Evolutionary conservation across 257 asterid genomes (phyloP).

Genomic region (Nicotiana benthamiana): DNA sequence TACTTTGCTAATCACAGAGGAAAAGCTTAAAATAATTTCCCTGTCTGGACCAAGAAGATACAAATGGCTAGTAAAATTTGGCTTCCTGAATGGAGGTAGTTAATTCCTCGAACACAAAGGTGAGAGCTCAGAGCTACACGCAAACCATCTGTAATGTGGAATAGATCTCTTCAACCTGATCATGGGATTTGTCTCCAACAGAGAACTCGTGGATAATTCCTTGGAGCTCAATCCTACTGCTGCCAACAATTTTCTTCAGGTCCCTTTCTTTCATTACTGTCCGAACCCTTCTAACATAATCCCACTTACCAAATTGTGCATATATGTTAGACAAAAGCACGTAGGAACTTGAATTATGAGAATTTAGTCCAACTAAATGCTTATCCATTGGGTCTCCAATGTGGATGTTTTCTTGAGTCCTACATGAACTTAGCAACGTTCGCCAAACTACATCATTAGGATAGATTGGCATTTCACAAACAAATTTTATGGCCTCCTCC

Average conservation of each 20-base stretch:
- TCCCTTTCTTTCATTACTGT: conserved; percentile 54
- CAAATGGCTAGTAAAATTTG: neutral
- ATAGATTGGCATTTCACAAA: conserved; percentile 58
- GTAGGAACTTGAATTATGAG: conserved; percentile 51
- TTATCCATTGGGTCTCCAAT: conserved; percentile 53
- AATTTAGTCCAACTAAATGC: conserved; percentile 37
- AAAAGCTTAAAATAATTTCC: neutral
- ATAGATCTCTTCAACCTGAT: conserved; percentile 25
- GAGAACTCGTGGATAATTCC: conserved; percentile 74
- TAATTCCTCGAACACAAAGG: neutral
- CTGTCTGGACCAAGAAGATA: neutral
- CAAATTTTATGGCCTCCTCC: conserved; percentile 53
- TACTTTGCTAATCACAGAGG: neutral
- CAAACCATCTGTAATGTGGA: conserved; percentile 21
- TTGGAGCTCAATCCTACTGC: conserved; percentile 78
- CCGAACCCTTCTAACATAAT: conserved; percentile 47
- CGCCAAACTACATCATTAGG: conserved; percentile 71
- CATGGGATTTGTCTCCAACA: conserved; percentile 47
- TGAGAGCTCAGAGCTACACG: neutral
- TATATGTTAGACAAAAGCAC: conserved; percentile 64
- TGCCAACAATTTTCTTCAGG: conserved; percentile 56
- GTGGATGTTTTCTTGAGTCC: conserved; percentile 39
- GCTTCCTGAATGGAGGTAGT: neutral
- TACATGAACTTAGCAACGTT: conserved; percentile 60
- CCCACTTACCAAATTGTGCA: conserved; percentile 73